phyloP scores from a whole-genome alignment of 345 rosid species.

The Brassica carinata region DNA sequence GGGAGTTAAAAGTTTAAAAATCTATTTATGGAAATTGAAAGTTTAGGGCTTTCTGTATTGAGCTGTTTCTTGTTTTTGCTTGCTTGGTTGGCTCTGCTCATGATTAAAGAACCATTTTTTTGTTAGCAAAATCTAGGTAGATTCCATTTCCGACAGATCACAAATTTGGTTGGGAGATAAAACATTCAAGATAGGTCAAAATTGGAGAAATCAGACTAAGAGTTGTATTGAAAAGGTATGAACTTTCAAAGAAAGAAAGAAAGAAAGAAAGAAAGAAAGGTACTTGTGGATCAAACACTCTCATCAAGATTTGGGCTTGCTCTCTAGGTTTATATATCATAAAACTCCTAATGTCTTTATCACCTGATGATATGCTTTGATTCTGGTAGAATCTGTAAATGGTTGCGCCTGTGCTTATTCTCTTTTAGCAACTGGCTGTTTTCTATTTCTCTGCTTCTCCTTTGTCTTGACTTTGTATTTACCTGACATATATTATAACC shows the following conservation, averaged over 20 bases:
- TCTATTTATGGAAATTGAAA: conserved; percentile 40
- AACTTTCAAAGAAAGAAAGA: not conserved
- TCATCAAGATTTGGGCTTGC: conserved; percentile 20
- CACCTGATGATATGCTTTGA: not conserved
- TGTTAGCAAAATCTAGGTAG: conserved; percentile 21
- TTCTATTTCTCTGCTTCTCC: not conserved
- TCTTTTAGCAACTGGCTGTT: not conserved
- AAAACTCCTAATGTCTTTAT: not conserved
- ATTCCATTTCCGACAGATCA: conserved; percentile 13
- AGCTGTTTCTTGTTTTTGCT: conserved; percentile 31
- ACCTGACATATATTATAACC: not conserved
- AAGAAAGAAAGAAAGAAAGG: not conserved
- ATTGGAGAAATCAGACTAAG: not conserved
- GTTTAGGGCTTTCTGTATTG: conserved; percentile 28
- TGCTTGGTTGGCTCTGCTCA: conserved; percentile 31
- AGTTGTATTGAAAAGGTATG: conserved; percentile 6
- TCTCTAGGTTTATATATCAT: conserved; percentile 12
- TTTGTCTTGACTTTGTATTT: not conserved
- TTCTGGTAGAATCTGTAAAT: not conserved
- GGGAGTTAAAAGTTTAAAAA: not conserved
- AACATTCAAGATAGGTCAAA: conserved; percentile 1
- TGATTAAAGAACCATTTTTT: not conserved
- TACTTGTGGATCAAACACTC: conserved; percentile 8
- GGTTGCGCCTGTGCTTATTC: not conserved
- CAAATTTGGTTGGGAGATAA: conserved; percentile 21